phyloP scores from a whole-genome alignment of 208 protist genomes.

The Borovskyia barvae region DNA sequence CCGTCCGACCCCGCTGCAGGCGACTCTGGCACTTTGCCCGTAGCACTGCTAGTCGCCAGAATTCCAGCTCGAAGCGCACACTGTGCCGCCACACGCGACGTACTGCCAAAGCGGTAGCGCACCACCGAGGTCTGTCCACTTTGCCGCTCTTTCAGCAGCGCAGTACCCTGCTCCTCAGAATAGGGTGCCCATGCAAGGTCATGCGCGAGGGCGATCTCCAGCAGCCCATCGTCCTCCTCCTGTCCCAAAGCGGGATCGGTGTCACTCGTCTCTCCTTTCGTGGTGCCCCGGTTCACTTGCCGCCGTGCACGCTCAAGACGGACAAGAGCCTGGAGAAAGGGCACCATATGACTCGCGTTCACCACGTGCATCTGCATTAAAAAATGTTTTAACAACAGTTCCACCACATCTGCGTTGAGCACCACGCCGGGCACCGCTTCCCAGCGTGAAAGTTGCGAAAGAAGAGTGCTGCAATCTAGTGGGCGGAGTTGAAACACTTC shows the following conservation, averaged over 20 bases:
- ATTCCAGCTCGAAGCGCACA: conserved; percentile 15
- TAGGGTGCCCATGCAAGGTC: no score
- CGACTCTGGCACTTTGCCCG: background rate
- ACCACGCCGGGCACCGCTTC: conserved; percentile 34
- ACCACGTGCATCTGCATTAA: conserved; percentile 41
- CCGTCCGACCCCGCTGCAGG: no score
- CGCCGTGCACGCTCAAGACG: conserved; percentile 20
- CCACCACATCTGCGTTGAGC: conserved; percentile 47
- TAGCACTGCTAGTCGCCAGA: background rate
- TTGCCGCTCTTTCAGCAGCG: no score
- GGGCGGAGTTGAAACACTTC: conserved; percentile 46
- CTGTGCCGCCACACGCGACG: conserved; percentile 15
- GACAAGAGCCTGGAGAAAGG: conserved; percentile 33
- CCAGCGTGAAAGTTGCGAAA: conserved; percentile 56
- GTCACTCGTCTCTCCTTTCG: background rate
- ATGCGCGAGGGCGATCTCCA: no score
- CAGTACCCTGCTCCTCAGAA: no score
- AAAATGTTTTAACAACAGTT: conserved; percentile 71
- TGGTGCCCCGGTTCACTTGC: background rate
- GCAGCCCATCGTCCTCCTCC: no score
- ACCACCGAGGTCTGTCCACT: background rate
- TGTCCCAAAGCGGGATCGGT: no score
- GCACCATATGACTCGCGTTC: conserved; percentile 59
- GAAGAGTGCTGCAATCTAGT: conserved; percentile 56
- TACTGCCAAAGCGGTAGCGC: conserved; percentile 14